These are phyloP conservation scores for Neurospora sp. DNA, from an alignment of 495 filamentous ascomycete species.

Conservation along the genomic window DNA sequence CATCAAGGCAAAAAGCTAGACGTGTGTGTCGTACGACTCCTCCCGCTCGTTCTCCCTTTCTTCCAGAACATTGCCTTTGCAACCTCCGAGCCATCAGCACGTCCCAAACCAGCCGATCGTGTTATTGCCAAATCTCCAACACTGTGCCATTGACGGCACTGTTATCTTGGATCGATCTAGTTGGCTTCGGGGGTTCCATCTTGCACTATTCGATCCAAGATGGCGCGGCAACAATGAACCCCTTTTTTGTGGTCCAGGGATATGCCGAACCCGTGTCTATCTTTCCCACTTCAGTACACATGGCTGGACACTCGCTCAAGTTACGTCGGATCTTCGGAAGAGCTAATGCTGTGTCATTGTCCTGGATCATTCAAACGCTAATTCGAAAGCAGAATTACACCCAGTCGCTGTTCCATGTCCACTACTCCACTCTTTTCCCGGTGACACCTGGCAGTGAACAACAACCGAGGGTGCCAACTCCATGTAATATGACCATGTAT, in stretches of 20 bases:
- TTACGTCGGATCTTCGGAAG: background rate
- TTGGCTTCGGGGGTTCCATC: background rate
- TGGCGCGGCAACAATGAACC: background rate
- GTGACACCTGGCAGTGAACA: background rate
- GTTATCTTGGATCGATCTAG: background rate
- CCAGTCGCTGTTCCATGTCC: too few relatives aligned
- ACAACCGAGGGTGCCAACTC: background rate
- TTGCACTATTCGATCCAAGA: background rate
- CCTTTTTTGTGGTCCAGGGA: background rate
- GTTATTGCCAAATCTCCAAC: background rate
- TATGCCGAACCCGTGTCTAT: background rate
- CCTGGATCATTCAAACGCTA: background rate
- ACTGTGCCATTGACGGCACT: background rate
- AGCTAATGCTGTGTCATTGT: background rate
- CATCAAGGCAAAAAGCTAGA: background rate
- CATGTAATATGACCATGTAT: background rate
- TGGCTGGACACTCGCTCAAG: background rate
- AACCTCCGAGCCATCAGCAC: background rate
- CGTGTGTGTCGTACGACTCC: background rate
- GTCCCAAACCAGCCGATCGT: background rate
- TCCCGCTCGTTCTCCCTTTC: background rate
- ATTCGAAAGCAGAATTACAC: background rate
- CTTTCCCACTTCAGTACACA: background rate
- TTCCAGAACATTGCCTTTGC: background rate
- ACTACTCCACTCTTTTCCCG: background rate